These are phyloP conservation scores for Eucalyptus globulus DNA, from an alignment of 345 rosid species.

Conservation along the genomic window DNA sequence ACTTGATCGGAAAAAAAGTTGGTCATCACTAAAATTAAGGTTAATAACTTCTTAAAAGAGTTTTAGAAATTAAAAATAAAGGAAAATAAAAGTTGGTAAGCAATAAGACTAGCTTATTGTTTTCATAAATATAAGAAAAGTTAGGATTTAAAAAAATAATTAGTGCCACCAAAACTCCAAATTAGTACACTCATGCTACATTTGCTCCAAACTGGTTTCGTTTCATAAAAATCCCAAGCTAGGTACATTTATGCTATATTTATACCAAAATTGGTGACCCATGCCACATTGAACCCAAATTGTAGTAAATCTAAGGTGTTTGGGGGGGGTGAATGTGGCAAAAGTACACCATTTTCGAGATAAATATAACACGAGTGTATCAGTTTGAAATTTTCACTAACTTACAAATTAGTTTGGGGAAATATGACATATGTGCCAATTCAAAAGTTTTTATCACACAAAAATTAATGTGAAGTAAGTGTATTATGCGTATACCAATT, in stretches of 20 bases:
- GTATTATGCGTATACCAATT: not conserved
- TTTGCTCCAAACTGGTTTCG: not conserved
- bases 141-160: not conserved
- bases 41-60: not conserved
- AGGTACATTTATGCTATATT: not conserved
- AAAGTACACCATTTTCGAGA: not conserved
- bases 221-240: not conserved
- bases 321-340: not conserved
- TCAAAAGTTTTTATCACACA: not conserved
- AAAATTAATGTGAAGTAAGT: not conserved
- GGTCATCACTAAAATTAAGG: not conserved
- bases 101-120: not conserved
- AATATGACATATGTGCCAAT: not conserved
- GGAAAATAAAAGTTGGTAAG: not conserved
- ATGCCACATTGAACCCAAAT: not conserved
- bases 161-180: not conserved
- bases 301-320: not conserved
- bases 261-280: not conserved
- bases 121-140: not conserved
- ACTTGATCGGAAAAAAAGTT: not conserved
- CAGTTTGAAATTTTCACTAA: rapidly evolving
- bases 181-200: rapidly evolving
- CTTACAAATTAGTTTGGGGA: not conserved
- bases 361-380: rapidly evolving
- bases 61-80: not conserved